A percentile compares a stretch with the other conserved stretches of the same genome.
These are phyloP conservation scores for Sclerotinia glacialis DNA, from an alignment of 2,329 filamentous ascomycete species.

Conservation along the genomic window DNA sequence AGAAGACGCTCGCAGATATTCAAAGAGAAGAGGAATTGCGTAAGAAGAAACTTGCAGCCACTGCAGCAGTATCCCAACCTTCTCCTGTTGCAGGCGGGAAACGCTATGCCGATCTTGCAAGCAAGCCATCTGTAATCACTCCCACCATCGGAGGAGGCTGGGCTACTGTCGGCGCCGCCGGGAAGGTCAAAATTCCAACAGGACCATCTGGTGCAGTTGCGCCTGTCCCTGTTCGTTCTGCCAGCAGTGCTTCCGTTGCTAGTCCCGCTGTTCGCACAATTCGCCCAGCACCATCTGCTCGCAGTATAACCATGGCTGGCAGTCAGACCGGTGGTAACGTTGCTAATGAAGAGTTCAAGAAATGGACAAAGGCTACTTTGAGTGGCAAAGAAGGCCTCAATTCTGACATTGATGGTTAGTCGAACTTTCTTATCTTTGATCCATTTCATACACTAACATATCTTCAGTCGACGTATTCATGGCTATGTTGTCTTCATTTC, in stretches of 20 bases:
- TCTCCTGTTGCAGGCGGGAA: slow-evolving; percentile 59
- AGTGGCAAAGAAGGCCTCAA: slow-evolving; percentile 62
- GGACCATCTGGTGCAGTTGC: slow-evolving; percentile 52
- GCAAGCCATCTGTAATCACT: slow-evolving; percentile 58
- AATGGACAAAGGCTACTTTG: slow-evolving; percentile 83
- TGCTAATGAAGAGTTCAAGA: slow-evolving; percentile 88
- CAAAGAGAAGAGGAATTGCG: slow-evolving; percentile 92
- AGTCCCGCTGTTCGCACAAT: slow-evolving; percentile 39
- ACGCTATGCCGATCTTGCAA: slow-evolving; percentile 90
- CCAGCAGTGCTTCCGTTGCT: slow-evolving; percentile 37
- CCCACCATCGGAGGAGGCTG: slow-evolving; percentile 62
- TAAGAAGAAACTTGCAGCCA: slow-evolving; percentile 64
- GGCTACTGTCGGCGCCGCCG: slow-evolving; percentile 92
- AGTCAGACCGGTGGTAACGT: slow-evolving; percentile 33
- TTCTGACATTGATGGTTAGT: slow-evolving; percentile 63
- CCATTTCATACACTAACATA: slow-evolving; percentile 39
- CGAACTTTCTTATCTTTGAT: background rate
- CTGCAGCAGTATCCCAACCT: slow-evolving; percentile 44
- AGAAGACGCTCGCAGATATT: slow-evolving; percentile 94
- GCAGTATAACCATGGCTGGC: slow-evolving; percentile 48
- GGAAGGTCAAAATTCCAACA: slow-evolving; percentile 78
- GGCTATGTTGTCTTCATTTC: slow-evolving; percentile 69
- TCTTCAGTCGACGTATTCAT: slow-evolving; percentile 67
- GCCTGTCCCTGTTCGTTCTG: slow-evolving; percentile 42
- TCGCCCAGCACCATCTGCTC: slow-evolving; percentile 53